Conservation (phyloP, 1,139 yeast species). For the Suhomyces bribrorum region DNA sequence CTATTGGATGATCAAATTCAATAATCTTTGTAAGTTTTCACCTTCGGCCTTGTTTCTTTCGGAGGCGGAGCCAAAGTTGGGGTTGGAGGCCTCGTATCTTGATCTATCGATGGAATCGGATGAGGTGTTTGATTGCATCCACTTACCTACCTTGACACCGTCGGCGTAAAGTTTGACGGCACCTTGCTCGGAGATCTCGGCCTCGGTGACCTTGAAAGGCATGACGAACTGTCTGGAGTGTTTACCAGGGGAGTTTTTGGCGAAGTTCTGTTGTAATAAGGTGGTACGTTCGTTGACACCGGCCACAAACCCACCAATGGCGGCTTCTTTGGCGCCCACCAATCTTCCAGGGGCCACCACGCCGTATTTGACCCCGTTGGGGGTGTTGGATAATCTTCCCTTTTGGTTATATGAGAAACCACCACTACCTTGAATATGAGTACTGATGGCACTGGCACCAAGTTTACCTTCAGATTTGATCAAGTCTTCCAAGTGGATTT, state of each 20-base stretch:
- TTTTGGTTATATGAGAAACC: slow-evolving; percentile 71
- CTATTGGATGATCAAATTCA: slow-evolving; percentile 29
- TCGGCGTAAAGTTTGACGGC: slow-evolving; percentile 42
- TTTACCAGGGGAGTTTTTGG: slow-evolving; percentile 44
- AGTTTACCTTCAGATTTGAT: slow-evolving; percentile 19
- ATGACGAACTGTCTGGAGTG: slow-evolving; percentile 47
- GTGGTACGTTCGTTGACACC: slow-evolving; percentile 40
- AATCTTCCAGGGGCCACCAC: slow-evolving; percentile 72
- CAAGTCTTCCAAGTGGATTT: slow-evolving; percentile 24
- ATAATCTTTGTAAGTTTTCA: slow-evolving; percentile 34
- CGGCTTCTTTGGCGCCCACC: slow-evolving; percentile 55
- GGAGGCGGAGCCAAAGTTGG: slow-evolving; percentile 33
- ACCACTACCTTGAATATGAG: slow-evolving; percentile 60
- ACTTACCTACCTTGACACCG: slow-evolving; percentile 43
- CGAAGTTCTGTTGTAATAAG: slow-evolving; percentile 42
- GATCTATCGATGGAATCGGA: slow-evolving; percentile 22
- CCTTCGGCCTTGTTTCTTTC: slow-evolving; percentile 40
- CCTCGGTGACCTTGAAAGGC: slow-evolving; percentile 47
- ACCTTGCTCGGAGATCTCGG: slow-evolving; percentile 40
- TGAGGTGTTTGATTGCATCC: slow-evolving; percentile 35
- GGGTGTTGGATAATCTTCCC: slow-evolving; percentile 73
- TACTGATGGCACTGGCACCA: slow-evolving; percentile 12
- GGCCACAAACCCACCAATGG: slow-evolving; percentile 76
- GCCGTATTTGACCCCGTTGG: slow-evolving; percentile 67
- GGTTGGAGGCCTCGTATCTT: slow-evolving; percentile 33